A percentile compares a stretch with the other conserved stretches of the same genome.
These are phyloP conservation scores for Sanghuangporus sanghuang DNA, from an alignment of 1,284 basidiomycete genomes.

Conservation along the genomic window DNA sequence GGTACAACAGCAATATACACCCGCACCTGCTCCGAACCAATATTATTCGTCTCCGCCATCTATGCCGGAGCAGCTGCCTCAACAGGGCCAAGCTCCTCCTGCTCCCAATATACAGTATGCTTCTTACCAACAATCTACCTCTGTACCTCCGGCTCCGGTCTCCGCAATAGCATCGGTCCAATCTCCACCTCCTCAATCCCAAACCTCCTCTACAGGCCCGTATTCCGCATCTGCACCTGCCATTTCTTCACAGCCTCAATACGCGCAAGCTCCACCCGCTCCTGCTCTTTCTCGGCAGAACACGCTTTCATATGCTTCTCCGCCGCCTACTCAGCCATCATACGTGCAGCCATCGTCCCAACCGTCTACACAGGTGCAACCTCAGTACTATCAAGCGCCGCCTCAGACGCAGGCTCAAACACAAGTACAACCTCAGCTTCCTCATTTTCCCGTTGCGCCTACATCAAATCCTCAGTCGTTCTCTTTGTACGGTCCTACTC, in stretches of 20 bases:
- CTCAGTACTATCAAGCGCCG: conserved; percentile 22
- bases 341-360: conserved; percentile 19
- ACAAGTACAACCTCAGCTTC: conserved; percentile 30
- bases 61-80: conserved; percentile 22
- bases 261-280: conserved; percentile 3
- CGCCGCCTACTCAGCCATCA: conserved; percentile 16
- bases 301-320: conserved; percentile 29
- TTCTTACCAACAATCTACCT: conserved; percentile 24
- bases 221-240: background rate
- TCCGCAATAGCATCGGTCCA: conserved; percentile 12
- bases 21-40: conserved; percentile 12
- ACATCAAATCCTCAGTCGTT: conserved; percentile 55
- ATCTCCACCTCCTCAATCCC: conserved; percentile 1
- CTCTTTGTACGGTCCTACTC: conserved; percentile 42
- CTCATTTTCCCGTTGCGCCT: conserved; percentile 69
- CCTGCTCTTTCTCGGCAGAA: conserved; percentile 28
- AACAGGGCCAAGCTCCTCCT: conserved; percentile 25
- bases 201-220: background rate
- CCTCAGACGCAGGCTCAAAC: conserved; percentile 22
- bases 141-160: conserved; percentile 21
- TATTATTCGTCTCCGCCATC: conserved; percentile 4
- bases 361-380: conserved; percentile 17
- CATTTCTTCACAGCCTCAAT: conserved; percentile 6
- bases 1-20: conserved; percentile 20
- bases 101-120: conserved; percentile 15